These are phyloP conservation scores for Tetrapisispora iriomotensis DNA, from an alignment of 805 yeast species.

Conservation along the genomic window DNA sequence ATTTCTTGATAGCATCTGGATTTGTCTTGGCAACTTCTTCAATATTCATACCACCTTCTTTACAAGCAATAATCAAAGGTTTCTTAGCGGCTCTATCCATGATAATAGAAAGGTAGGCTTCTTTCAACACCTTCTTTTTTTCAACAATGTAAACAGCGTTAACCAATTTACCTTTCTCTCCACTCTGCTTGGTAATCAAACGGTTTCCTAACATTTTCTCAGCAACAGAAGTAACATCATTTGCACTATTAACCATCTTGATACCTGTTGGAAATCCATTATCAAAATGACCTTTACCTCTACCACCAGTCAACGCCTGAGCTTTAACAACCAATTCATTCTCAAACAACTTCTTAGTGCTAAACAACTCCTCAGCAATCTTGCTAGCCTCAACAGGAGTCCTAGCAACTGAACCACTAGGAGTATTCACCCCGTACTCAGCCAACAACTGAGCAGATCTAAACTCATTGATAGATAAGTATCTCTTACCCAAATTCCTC, in stretches of 20 bases:
- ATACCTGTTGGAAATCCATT: slow-evolving; percentile 96
- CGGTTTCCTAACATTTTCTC: slow-evolving; percentile 85
- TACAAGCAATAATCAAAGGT: slow-evolving; percentile 89
- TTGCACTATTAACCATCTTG: slow-evolving; percentile 72
- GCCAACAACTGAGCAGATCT: slow-evolving; percentile 84
- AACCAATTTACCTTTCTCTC: slow-evolving; percentile 93
- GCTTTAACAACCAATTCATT: slow-evolving; percentile 89
- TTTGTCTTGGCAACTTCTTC: slow-evolving; percentile 92
- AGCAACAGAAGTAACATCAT: slow-evolving; percentile 80
- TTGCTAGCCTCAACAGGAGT: slow-evolving; percentile 82
- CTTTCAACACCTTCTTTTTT: slow-evolving; percentile 87
- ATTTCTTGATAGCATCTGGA: slow-evolving; percentile 88
- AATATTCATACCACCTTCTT: slow-evolving; percentile 99
- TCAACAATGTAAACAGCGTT: slow-evolving; percentile 94
- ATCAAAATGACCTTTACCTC: slow-evolving; percentile 98
- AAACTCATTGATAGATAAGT: slow-evolving; percentile 87
- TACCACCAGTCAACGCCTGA: slow-evolving; percentile 98
- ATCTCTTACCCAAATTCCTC: slow-evolving; percentile 35
- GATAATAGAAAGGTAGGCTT: slow-evolving; percentile 89
- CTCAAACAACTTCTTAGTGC: slow-evolving; percentile 41
- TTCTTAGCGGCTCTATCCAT: slow-evolving; percentile 87
- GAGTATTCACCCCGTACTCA: slow-evolving; percentile 80
- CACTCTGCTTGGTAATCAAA: slow-evolving; percentile 95
- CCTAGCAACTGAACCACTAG: slow-evolving; percentile 83
- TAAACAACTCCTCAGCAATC: slow-evolving; percentile 57